Base-by-base conservation (phyloP, 805 yeast genomes). In the Barnettozyma sucrosica region DNA sequence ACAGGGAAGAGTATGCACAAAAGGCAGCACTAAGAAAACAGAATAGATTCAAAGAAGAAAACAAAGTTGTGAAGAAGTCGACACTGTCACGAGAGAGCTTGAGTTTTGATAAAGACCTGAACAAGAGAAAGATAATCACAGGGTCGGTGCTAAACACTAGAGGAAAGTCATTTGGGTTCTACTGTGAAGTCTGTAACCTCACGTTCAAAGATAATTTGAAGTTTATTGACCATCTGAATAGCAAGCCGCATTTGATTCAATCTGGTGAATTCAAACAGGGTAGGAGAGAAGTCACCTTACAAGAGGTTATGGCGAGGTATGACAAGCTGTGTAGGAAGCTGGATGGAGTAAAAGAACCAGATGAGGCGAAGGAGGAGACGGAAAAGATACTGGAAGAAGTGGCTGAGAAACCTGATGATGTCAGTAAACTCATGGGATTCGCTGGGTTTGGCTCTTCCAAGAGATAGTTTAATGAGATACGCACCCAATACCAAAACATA, bases 171-270 rank as follows among this genome's bases (percentile, higher is more conserved):
- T 86, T 87, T 51, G 97, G 97, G 20, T 92, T 92, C 65, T 77
- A 77, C 56, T 93, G 99, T 66, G 85, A 83, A 10, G 64, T 78
- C 2, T 93, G 99, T 65, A 79, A 83, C 52, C 64, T 87, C 49
- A 83, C 92, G 2, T 92, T 79, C 66, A 81, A 89, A 59, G 97
- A 93, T 62, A 84, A 85, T 48, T 67, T 89, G 55, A 85, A 89
- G 51, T 80, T 81, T 61, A 73, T 88, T 4, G 95, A 90, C 60
- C 98, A 93, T 67, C 69, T 88, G 59, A 89, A 87, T 59, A 80
- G 89, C 33, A 81, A 80, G 32, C 82, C 76, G 51, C 98, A 85
- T 65, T 58, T 74, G 36, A 61, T 66, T 5, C 72, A 69, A 48
- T 71, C 74, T 48, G 75, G 71, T 38, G 67, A 67, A 13, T 44